Percentiles rank a stretch among this genome's conserved stretches.
These are phyloP conservation scores for Candida caryicola DNA, from an alignment of 805 yeast genomes.

Conservation along the genomic window DNA sequence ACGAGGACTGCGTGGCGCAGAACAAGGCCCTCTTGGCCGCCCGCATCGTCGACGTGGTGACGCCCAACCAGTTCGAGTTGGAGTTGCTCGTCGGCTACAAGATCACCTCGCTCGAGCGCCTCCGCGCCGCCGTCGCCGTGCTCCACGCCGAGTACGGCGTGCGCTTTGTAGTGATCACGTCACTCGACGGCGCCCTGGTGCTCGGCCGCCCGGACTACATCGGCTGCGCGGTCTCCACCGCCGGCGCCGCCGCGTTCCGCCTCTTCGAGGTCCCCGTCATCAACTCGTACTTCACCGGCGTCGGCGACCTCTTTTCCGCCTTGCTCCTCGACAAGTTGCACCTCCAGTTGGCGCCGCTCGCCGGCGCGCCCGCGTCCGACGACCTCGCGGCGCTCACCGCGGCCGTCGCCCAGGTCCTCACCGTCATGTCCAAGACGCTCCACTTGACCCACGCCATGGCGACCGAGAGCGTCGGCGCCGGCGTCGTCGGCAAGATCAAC, in stretches of 20 bases:
- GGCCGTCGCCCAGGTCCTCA: constrained; percentile 54
- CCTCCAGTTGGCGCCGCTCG: constrained; percentile 14
- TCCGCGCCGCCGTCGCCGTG: constrained; percentile 44
- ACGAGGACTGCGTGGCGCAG: constrained; percentile 38
- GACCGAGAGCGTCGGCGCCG: constrained; percentile 7
- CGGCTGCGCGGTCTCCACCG: constrained; percentile 26
- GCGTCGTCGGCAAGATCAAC: constrained; percentile 47
- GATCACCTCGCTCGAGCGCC: constrained; percentile 36
- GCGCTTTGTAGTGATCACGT: constrained; percentile 65
- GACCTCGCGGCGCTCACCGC: constrained; percentile 17
- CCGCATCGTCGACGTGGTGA: constrained; percentile 63
- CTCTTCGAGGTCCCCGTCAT: constrained; percentile 56
- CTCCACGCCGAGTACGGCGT: constrained; percentile 52
- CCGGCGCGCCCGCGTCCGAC: constrained; percentile 8
- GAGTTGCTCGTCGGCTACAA: constrained; percentile 62
- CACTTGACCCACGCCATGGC: constrained; percentile 44
- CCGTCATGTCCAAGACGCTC: constrained; percentile 54
- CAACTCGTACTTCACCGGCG: constrained; percentile 88
- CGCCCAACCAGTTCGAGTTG: constrained; percentile 90
- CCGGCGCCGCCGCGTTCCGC: background rate
- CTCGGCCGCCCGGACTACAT: constrained; percentile 16
- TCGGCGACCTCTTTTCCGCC: constrained; percentile 89
- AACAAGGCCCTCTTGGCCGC: constrained; percentile 53
- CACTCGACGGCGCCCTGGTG: constrained; percentile 33
- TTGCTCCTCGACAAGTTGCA: constrained; percentile 62